Conservation (phyloP, 2,329 filamentous ascomycete genomes). For the Ophiocordyceps camponoti-floridani region DNA sequence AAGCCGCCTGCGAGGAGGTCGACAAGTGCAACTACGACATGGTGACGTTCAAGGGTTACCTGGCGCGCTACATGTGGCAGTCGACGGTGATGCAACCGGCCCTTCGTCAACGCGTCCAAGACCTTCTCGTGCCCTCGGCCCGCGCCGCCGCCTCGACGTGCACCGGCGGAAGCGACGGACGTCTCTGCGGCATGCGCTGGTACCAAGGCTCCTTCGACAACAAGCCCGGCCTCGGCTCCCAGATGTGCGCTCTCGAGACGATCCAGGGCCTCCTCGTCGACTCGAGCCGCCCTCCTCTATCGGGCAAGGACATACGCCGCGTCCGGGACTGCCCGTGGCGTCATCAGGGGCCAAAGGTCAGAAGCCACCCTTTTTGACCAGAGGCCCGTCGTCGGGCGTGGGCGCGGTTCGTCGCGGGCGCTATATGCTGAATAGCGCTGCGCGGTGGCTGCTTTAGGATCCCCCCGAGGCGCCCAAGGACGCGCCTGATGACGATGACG, state of each 20-base stretch:
- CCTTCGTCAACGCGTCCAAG: constrained; percentile 26
- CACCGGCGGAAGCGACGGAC: constrained; percentile 32
- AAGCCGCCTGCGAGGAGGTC: constrained; percentile 44
- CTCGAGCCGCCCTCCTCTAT: constrained; percentile 24
- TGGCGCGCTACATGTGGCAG: constrained; percentile 45
- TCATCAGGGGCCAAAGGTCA: constrained; percentile 4
- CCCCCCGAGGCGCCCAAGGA: neutral
- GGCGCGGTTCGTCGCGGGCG: neutral
- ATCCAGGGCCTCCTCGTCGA: constrained; percentile 39
- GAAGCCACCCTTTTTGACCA: neutral
- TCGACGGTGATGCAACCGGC: constrained; percentile 38
- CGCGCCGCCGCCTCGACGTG: constrained; percentile 37
- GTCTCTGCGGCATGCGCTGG: constrained; percentile 45
- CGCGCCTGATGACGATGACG: neutral
- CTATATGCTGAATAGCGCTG: neutral
- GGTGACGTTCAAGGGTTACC: constrained; percentile 50
- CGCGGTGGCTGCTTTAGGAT: neutral
- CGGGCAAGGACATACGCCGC: constrained; percentile 26
- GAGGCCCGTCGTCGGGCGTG: no score
- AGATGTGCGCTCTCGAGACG: constrained; percentile 46
- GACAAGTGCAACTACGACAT: constrained; percentile 43
- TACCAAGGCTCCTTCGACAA: constrained; percentile 38
- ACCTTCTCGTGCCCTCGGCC: constrained; percentile 31
- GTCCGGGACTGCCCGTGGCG: constrained; percentile 14
- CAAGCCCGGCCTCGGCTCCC: constrained; percentile 37